A percentile compares a stretch with the other conserved stretches of the same genome.
Conservation (phyloP, 345 rosid species). For the Euphorbia peplus region DNA sequence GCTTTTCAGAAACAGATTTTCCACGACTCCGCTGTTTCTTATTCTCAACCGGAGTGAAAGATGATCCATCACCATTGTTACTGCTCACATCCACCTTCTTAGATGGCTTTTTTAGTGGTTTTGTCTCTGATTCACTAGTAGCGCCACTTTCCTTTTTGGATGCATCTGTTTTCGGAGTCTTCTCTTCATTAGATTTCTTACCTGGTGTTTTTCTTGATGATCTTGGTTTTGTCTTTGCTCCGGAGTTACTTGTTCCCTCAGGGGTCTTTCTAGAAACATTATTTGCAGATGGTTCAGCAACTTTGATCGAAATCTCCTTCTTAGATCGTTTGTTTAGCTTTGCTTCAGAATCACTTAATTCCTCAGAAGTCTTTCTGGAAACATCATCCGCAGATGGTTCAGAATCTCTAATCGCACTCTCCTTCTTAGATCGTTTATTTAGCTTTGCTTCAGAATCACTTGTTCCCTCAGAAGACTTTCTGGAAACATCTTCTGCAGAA, state of each 20-base stretch:
- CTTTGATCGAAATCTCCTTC: constrained; percentile 46
- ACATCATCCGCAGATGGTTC: constrained; percentile 37
- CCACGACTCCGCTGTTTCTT: constrained; percentile 52
- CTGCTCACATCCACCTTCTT: constrained; percentile 51
- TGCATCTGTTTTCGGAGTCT: constrained; percentile 24
- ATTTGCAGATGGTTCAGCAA: constrained; percentile 37
- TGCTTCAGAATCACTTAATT: constrained; percentile 47
- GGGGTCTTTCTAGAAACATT: constrained; percentile 40
- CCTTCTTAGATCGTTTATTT: constrained; percentile 41
- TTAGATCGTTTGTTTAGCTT: constrained; percentile 44
- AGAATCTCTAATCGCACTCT: constrained; percentile 35
- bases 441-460: constrained; percentile 39
- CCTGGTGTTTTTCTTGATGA: constrained; percentile 20
- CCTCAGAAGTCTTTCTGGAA: constrained; percentile 47
- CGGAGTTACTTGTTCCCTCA: constrained; percentile 50
- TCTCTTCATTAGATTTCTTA: constrained; percentile 39
- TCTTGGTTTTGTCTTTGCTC: constrained; percentile 40
- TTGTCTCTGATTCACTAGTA: constrained; percentile 41
- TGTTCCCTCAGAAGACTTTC: no score
- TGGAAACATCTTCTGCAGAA: no score
- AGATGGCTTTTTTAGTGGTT: constrained; percentile 19
- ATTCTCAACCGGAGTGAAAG: constrained; percentile 40
- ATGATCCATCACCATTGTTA: constrained; percentile 44
- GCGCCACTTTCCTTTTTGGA: constrained; percentile 41
- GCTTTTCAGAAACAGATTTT: constrained; percentile 44